A percentile compares a stretch with the other conserved stretches of the same genome.
phyloP scores from a whole-genome alignment of 2,329 filamentous ascomycete genomes.

The Exophiala mesophila region DNA sequence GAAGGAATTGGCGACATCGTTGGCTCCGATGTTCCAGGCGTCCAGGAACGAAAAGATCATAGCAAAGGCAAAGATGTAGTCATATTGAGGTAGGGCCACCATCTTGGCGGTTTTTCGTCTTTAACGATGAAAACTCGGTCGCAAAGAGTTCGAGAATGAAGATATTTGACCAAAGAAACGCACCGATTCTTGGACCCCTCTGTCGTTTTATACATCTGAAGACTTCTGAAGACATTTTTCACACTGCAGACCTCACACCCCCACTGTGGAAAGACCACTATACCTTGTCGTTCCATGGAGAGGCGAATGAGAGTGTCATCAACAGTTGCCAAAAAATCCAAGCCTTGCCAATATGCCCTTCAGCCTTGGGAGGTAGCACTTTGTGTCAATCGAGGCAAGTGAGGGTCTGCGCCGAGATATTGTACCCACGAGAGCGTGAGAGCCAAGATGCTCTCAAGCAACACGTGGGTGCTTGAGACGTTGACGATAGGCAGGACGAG shows the following conservation, averaged over 20 bases:
- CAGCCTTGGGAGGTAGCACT: slow-evolving; percentile 1
- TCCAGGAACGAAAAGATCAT: slow-evolving; percentile 69
- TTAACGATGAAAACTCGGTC: not conserved
- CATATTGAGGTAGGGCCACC: slow-evolving; percentile 53
- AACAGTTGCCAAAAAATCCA: not conserved
- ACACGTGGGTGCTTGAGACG: slow-evolving; percentile 1
- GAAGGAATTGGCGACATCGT: slow-evolving; percentile 80
- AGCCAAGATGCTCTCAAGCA: slow-evolving; percentile 2
- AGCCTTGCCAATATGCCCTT: slow-evolving; percentile 1
- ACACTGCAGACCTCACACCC: not conserved
- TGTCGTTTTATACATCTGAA: too few species aligned
- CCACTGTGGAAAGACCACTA: not conserved
- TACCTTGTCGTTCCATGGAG: not conserved
- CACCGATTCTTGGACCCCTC: too few species aligned
- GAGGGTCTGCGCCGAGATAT: not conserved
- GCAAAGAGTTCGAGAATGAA: too few species aligned
- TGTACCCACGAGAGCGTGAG: not conserved
- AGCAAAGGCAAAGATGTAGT: slow-evolving; percentile 68
- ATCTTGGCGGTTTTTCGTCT: slow-evolving; percentile 19
- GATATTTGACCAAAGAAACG: too few species aligned
- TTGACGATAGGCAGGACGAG: not conserved
- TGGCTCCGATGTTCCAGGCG: slow-evolving; percentile 72
- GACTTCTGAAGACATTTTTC: too few species aligned
- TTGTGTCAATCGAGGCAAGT: not conserved
- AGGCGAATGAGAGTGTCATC: not conserved